These are phyloP conservation scores for Macrophomina pseudophaseolina DNA, from an alignment of 2,329 filamentous ascomycete species.

Conservation along the genomic window DNA sequence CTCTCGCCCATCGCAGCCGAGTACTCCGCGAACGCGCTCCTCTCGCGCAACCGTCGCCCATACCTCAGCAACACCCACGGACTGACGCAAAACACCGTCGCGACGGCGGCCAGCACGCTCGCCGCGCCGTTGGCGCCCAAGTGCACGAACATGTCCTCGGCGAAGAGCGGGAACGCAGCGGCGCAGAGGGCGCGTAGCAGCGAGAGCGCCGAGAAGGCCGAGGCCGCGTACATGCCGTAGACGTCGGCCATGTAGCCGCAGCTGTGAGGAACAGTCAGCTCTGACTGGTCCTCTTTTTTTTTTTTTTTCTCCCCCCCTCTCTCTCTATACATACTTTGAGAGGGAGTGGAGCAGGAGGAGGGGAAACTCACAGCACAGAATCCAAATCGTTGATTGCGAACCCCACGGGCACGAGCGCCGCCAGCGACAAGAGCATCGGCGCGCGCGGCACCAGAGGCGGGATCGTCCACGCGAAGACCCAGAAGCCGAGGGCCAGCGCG, in stretches of 20 bases:
- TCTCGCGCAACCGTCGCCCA: constrained; percentile 28
- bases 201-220: constrained; percentile 20
- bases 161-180: constrained; percentile 19
- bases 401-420: constrained; percentile 24
- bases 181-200: constrained; percentile 18
- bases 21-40: constrained; percentile 29
- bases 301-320: too few relatives aligned
- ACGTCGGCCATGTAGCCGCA: constrained; percentile 24
- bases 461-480: constrained; percentile 22
- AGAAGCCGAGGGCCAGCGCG: constrained; percentile 11
- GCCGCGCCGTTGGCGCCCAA: constrained; percentile 7
- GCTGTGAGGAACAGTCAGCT: too few relatives aligned
- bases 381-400: constrained; percentile 20
- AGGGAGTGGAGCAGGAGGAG: too few relatives aligned
- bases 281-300: too few relatives aligned
- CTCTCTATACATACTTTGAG: too few relatives aligned
- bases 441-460: constrained; percentile 7
- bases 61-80: constrained; percentile 30
- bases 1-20: constrained; percentile 5
- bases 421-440: constrained; percentile 6
- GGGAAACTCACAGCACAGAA: background rate
- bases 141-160: constrained; percentile 12
- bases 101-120: constrained; percentile 17
- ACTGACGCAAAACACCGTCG: constrained; percentile 17
- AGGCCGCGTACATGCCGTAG: constrained; percentile 25